Conservation (phyloP, 1,139 yeast species). For the Diutina neorugosa region DNA sequence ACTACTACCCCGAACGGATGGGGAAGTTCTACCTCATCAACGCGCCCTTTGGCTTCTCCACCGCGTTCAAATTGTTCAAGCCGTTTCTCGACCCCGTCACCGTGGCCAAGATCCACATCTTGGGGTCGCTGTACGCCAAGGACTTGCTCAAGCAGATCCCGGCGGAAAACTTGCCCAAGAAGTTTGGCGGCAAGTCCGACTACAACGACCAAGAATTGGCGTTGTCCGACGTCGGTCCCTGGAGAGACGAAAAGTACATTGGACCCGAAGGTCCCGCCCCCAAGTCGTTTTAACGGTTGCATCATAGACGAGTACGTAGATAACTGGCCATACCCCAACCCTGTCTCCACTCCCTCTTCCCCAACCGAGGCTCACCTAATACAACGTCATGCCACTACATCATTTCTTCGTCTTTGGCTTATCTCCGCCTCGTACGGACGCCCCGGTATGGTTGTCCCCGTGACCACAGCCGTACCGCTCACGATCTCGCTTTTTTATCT, state of each 20-base stretch:
- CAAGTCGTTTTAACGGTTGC: slow-evolving; percentile 23
- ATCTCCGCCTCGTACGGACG: neutral
- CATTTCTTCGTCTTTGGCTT: too few relatives aligned
- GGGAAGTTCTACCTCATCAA: slow-evolving; percentile 92
- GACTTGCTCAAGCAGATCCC: slow-evolving; percentile 90
- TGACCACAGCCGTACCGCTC: neutral
- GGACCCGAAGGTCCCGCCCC: slow-evolving; percentile 88
- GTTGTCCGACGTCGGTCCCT: slow-evolving; percentile 88
- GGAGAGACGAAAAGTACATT: slow-evolving; percentile 81
- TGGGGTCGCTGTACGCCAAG: slow-evolving; percentile 66
- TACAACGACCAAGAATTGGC: slow-evolving; percentile 63
- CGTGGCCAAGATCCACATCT: slow-evolving; percentile 86
- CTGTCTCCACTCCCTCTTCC: too few relatives aligned
- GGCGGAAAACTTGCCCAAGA: slow-evolving; percentile 77
- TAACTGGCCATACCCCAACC: neutral
- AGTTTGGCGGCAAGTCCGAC: slow-evolving; percentile 76
- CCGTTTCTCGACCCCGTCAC: slow-evolving; percentile 96
- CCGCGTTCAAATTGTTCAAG: slow-evolving; percentile 84
- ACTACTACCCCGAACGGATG: slow-evolving; percentile 99
- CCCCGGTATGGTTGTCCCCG: neutral
- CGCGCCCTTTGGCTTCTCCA: slow-evolving; percentile 94
- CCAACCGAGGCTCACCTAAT: neutral
- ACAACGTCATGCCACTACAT: neutral
- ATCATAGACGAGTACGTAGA: neutral
- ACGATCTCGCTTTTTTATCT: neutral